Base-by-base conservation (phyloP, 139 green algal species). In the Ettlia oleoabundans region DNA sequence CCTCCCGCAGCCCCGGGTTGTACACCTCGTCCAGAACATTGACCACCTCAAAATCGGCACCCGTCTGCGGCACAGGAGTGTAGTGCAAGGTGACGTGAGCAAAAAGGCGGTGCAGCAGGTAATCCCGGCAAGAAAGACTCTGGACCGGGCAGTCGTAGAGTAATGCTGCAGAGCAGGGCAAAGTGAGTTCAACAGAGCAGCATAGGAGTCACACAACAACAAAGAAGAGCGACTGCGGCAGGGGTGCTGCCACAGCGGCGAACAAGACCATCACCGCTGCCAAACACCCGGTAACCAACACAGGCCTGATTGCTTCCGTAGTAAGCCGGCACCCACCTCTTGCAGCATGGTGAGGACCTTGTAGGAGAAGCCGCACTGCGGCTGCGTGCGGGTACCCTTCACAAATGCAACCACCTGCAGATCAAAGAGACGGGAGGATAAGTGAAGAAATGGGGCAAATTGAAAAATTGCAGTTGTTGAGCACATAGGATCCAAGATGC, bases 1-100 rank as follows among this genome's bases (percentile, higher is more conserved):
- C 93, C 22, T 98, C 94, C 41, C 96, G 82, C 78, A 99, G 84
- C 13, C 94, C 92, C 4, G 93, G 94, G 89, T 96, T 96, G 86
- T 93, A 90, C 51, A 94, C 88, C 37, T 99, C 96, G 43, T 97
- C 93, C 67, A 99, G 87, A 35, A 99, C 96, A 82, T 99, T 96
- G 18, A 99, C 92, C 66, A 81, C 87, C 79, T 91, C 88, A 52
- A 91, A 96, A 47, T 94, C 89, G 2, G 80, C 82, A 51, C 87
- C 86, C n/a, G 76, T 63, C 52, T 91, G 87, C 80, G 92, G 95
- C 18, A 35, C 6, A 24, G 47, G 15, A 1, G 66, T 37, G n/a
- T 52, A n/a, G 41, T n/a, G 18, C 43, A 66, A 6, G 71, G 21
- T 42, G 3, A 7, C 42, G 28, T 41, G 30, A 18, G n/a, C 32